Evolutionary conservation across 495 filamentous ascomycete genomes (phyloP).

Genomic region (Xylaria telfairii): DNA sequence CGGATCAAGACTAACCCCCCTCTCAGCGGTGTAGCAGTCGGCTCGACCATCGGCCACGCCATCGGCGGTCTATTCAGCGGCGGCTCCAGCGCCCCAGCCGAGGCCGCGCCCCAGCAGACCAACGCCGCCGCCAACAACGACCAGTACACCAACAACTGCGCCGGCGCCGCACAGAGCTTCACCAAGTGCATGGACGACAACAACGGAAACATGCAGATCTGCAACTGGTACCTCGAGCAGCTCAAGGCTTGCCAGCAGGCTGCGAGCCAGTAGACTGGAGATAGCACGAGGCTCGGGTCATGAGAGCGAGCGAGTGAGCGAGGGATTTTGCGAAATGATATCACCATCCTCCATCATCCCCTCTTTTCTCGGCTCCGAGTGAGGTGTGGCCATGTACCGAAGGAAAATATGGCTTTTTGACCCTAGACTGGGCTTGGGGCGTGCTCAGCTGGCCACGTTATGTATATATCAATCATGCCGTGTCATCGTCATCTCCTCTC

Average conservation of each 20-base stretch:
- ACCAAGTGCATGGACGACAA: slow-evolving; percentile 96
- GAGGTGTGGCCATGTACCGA: background rate
- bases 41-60: slow-evolving; percentile 92
- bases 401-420: background rate
- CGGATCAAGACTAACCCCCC: slow-evolving; percentile 27
- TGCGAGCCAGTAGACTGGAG: slow-evolving; percentile 69
- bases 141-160: slow-evolving; percentile 73
- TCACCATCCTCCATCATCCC: no score
- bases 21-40: slow-evolving; percentile 90
- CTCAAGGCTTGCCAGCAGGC: slow-evolving; percentile 95
- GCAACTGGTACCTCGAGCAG: slow-evolving; percentile 97
- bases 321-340: no score
- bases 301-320: background rate
- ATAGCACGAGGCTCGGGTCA: background rate
- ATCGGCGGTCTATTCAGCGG: slow-evolving; percentile 82
- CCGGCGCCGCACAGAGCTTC: slow-evolving; percentile 81
- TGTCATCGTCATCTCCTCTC: background rate
- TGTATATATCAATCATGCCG: slow-evolving; percentile 1
- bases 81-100: slow-evolving; percentile 68
- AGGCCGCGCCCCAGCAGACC: slow-evolving; percentile 48
- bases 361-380: background rate
- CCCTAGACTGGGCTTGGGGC: background rate
- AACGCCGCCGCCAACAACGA: slow-evolving; percentile 40
- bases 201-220: slow-evolving; percentile 90
- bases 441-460: background rate